Evolutionary conservation across 345 rosid species (phyloP), one percentile per base, ranked within the genome.

Genomic region (Populus alba): DNA sequence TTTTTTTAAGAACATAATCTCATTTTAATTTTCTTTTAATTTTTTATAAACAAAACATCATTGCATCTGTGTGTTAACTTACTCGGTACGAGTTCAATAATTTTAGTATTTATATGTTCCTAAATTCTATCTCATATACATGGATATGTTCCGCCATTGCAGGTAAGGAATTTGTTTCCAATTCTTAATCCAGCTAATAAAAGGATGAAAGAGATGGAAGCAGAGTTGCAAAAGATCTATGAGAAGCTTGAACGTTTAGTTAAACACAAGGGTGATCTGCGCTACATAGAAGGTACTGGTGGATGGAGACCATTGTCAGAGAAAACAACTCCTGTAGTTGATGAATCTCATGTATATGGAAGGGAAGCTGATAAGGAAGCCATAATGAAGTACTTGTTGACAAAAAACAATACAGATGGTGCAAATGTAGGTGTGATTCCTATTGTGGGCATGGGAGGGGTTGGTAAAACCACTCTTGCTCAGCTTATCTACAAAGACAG

Each of bases 381-480:
- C 27, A 65, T 80, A 70, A 10, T 80, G 25, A 15, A 51, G 9
- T 1, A 13, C 22, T 16, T 71, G 79, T 4, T 71, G 41, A 25
- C 22, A 4, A 45, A 35, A 25, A 72, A 70, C 18, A 43, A 37
- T 20, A 8, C 25, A 37, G n/a, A 18, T 16, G 29, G 37, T 13
- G 16, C 23, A 20, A 20, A 74, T 29, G 33, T 45, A 13, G 38
- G 25, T 68, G 82, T 79, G 45, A 53, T 75, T 75, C 65, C 79
- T 3, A 71, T 75, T 12, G 70, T 80, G 31, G 83, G 83, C 4
- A 22, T 75, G 69, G 75, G 78, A 33, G 78, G 82, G 25, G 20
- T 69, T n/a, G 82, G 78, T n/a, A 79, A 79, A 55, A 79, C 63
- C 51, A 71, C 76, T 5, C 79, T 75, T 37, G 79, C 76, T 51